Evolutionary conservation across 1,284 basidiomycete genomes (phyloP), one percentile per base, ranked within the genome.

Genomic region (Leccinum ponderosum): DNA sequence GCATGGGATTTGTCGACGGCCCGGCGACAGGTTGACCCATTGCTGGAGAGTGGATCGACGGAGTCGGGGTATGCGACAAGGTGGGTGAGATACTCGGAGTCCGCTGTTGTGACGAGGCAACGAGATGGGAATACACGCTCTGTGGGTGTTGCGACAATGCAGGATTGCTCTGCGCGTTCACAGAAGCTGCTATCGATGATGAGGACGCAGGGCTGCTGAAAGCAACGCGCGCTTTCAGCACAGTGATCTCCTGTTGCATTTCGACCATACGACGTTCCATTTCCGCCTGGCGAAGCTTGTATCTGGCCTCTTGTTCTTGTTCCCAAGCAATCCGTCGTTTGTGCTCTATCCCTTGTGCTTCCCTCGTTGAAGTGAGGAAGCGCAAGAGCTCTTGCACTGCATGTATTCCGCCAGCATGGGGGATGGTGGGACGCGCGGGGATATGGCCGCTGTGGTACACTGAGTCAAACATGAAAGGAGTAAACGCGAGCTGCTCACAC

Each of bases 311-410:
- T 64, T 88, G 86, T 58, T 87, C 85, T 64, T 81, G 78, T 67
- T 90, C 89, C 89, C 89, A 91, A 48, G 78, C 80, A 11, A 81
- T 56, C 56, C 87, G 77, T 20, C 89, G 80, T 63, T 77, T 80
- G 51, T 78, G 75, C 66, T 91, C 89, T 22, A 75, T 77, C 55
- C 87, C 85, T 44, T 85, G 83, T 0, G 83, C 82, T 42, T 86
- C 81, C 64, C 78, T 80, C 5, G 83, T 84, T 0, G 80, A 77
- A 17, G 78, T 72, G 5, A 88, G 73, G 52, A 84, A 78, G 17
- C 83, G 81, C 59, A 86, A 69, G 31, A 90, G 76, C 64, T 89
- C 84, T 17, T 86, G 81, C 0, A 89, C 76, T 6, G 83, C 77
- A 63, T 81, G 77, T 12, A 80, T 67, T 52, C 77, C 78, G 48